Conservation (phyloP, 2,329 filamentous ascomycete genomes). For the Diplodia mutila region DNA sequence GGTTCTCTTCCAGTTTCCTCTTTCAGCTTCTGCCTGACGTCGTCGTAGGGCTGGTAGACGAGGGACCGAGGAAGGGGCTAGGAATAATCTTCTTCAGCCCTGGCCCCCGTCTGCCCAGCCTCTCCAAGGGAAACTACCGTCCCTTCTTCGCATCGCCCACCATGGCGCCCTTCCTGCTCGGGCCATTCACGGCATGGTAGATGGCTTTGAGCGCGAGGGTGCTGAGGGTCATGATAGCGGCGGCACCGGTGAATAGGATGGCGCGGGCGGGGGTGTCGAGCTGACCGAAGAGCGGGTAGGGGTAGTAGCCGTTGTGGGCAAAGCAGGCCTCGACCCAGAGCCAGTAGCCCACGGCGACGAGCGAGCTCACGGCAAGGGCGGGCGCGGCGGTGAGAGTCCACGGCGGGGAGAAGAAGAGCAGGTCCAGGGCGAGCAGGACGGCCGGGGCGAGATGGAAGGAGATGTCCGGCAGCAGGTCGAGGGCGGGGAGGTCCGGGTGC, state of each 20-base stretch:
- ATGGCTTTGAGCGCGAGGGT: conserved; percentile 50
- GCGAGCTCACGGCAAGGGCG: conserved; percentile 61
- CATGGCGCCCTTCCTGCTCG: background rate
- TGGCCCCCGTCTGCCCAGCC: background rate
- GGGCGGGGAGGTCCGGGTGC: conserved; percentile 15
- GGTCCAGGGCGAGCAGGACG: conserved; percentile 65
- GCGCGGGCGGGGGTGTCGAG: conserved; percentile 68
- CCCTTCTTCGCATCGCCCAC: conserved; percentile 1
- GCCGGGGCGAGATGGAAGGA: conserved; percentile 67
- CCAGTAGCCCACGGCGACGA: conserved; percentile 71
- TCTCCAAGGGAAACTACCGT: background rate
- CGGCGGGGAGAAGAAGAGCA: conserved; percentile 71
- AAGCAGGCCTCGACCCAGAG: conserved; percentile 77
- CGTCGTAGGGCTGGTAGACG: too few relatives aligned
- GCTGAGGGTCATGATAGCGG: conserved; percentile 15
- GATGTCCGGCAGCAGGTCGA: conserved; percentile 32
- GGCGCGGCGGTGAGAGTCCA: conserved; percentile 68
- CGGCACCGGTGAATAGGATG: conserved; percentile 62
- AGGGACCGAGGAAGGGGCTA: background rate
- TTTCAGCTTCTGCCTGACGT: too few relatives aligned
- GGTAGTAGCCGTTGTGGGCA: conserved; percentile 72
- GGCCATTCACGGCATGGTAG: conserved; percentile 69
- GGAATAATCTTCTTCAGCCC: background rate
- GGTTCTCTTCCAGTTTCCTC: too few relatives aligned
- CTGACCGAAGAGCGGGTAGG: conserved; percentile 80